A percentile compares a stretch with the other conserved stretches of the same genome.
Evolutionary conservation across 192 early-diverging fungal species (phyloP).

Genomic region (Pecoramyces ruminantium): DNA sequence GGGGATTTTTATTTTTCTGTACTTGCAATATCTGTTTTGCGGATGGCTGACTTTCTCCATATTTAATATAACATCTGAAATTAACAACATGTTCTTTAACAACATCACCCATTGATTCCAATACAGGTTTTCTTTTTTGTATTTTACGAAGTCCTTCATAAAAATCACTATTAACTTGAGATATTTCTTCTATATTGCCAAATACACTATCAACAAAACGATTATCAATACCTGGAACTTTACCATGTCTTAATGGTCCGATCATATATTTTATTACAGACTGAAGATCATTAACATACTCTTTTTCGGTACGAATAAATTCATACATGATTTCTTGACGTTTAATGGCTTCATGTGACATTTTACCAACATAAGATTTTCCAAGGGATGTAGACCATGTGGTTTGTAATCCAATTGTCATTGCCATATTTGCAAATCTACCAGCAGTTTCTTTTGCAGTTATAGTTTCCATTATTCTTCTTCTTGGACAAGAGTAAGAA

Average conservation of each 20-base stretch:
- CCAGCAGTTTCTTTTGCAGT: neutral
- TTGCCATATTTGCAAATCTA: neutral
- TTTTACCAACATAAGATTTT: neutral
- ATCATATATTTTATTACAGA: constrained; percentile 34
- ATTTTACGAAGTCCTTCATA: neutral
- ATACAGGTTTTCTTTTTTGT: neutral
- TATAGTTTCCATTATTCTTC: neutral
- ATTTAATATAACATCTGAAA: neutral
- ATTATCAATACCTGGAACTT: neutral
- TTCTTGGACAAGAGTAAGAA: neutral
- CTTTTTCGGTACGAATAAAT: constrained; percentile 73
- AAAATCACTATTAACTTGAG: neutral
- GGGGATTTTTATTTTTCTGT: neutral
- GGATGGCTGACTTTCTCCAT: neutral
- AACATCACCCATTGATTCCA: neutral
- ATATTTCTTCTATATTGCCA: neutral
- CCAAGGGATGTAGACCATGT: neutral
- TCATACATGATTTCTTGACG: constrained; percentile 90
- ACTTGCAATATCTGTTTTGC: neutral
- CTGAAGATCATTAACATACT: constrained; percentile 78
- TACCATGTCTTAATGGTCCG: neutral
- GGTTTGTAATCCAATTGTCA: neutral
- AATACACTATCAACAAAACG: neutral
- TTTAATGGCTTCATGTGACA: constrained; percentile 58
- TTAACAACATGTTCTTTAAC: neutral